Conservation (phyloP, 768 basidiomycete species). For the Boletus edulis region DNA sequence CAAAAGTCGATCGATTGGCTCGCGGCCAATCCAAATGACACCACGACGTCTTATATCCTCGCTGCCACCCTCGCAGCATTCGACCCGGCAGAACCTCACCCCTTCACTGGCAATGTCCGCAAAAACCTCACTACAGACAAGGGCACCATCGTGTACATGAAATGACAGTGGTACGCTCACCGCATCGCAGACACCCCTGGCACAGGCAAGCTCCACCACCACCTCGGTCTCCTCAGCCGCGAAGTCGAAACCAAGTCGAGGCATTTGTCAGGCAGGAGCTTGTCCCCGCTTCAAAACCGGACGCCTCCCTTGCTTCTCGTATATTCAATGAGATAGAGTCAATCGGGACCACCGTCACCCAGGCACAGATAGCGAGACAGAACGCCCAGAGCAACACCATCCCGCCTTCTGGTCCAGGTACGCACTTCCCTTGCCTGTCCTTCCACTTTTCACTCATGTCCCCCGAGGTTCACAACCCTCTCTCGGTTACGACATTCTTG, state of each 20-base stretch:
- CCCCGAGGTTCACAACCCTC: constrained; percentile 39
- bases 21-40: too few relatives aligned
- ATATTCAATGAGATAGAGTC: constrained; percentile 65
- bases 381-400: constrained; percentile 59
- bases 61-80: too few relatives aligned
- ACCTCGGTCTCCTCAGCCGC: too few relatives aligned
- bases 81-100: too few relatives aligned
- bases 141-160: too few relatives aligned
- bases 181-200: too few relatives aligned
- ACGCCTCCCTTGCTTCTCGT: constrained; percentile 48
- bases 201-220: too few relatives aligned
- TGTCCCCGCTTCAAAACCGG: constrained; percentile 37
- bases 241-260: constrained; percentile 29
- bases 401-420: constrained; percentile 55
- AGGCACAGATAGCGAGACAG: constrained; percentile 56
- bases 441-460: constrained; percentile 1
- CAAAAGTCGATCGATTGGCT: too few relatives aligned
- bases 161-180: too few relatives aligned
- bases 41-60: too few relatives aligned
- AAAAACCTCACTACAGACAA: too few relatives aligned
- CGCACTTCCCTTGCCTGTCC: not conserved
- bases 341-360: constrained; percentile 50
- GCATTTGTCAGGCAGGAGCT: constrained; percentile 57
- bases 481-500: constrained; percentile 65
- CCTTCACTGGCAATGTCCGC: too few relatives aligned